Evolutionary conservation across 345 rosid genomes (phyloP), one percentile per base, ranked within the genome.

Genomic region (Citrus cavaleriei): DNA sequence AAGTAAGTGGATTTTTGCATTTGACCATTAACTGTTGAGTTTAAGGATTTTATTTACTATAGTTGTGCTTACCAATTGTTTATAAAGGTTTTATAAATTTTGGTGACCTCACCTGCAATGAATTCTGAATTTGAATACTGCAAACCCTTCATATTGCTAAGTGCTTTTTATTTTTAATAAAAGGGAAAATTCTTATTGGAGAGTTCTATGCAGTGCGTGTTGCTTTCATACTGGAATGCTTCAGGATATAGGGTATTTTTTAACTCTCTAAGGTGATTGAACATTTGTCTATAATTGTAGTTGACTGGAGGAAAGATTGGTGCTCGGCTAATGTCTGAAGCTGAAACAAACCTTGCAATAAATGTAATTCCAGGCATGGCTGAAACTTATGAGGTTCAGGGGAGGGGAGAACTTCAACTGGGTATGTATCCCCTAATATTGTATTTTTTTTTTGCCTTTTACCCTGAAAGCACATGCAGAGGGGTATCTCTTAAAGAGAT

Each of bases 351-450:
- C 81, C 97, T 96, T 83, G 98, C 99, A 77, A 94, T 94, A 76
- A 94, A 96, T 86, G 97, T 94, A 63, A 86, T 94, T 82, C 98
- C 98, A 35, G 94, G 94, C 76, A 42, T 92, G 78, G 87, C 95
- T 78, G 99, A 96, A 73, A 86, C 99, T 51, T 94, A 78, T 82
- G 98, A 96, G 85, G 99, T 96, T 80, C 98, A 96, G 81, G 98
- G 99, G 70, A 91, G 98, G 81, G 99, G 99, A 78, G 98, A 94
- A 86, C 98, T 96, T 85, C 99, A 96, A 89, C 93, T 96, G 55
- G 99, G 99, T 96, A 57, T 80, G 91, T 83, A 70, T 67, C 62
- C 78, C 55, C 76, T 59, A 65, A 62, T 79, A 72, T 82, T 77
- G 66, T 66, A 34, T 68, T 65, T 18, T 30, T 38, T 30, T 38